These are phyloP conservation scores for Wickerhamomyces bisporus DNA, from an alignment of 805 yeast species.

Conservation along the genomic window DNA sequence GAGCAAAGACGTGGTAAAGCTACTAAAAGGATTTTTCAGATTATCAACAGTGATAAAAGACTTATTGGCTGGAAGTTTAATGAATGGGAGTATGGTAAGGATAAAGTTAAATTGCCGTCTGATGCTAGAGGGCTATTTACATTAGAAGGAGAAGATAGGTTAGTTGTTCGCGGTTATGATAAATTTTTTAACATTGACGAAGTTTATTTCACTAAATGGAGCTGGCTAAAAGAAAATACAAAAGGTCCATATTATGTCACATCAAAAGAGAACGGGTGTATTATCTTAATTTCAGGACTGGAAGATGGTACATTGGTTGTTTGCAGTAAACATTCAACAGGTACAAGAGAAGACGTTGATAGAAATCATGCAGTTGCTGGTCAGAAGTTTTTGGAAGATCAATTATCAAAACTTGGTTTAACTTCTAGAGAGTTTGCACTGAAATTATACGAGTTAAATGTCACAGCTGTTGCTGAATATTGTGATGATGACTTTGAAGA, in stretches of 20 bases:
- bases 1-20: constrained; percentile 27
- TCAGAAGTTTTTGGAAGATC: constrained; percentile 47
- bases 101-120: constrained; percentile 53
- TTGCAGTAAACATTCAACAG: constrained; percentile 89
- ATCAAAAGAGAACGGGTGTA: constrained; percentile 91
- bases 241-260: constrained; percentile 78
- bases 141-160: constrained; percentile 31
- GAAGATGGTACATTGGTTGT: constrained; percentile 74
- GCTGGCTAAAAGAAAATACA: constrained; percentile 40
- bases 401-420: constrained; percentile 39
- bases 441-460: constrained; percentile 41
- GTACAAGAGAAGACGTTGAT: constrained; percentile 46
- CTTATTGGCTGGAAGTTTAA: constrained; percentile 70
- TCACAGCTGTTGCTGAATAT: constrained; percentile 87
- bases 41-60: constrained; percentile 21
- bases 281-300: constrained; percentile 74
- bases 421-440: constrained; percentile 49
- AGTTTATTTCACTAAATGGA: constrained; percentile 45
- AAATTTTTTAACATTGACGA: constrained; percentile 88
- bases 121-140: constrained; percentile 84
- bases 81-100: constrained; percentile 80
- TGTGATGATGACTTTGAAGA: constrained; percentile 95
- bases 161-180: constrained; percentile 85
- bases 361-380: constrained; percentile 78
- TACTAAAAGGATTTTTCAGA: constrained; percentile 22